Percentiles rank a stretch among this genome's conserved stretches.
Evolutionary conservation across 495 filamentous ascomycete genomes (phyloP).

Genomic region (Massariosphaeria phaeospora): DNA sequence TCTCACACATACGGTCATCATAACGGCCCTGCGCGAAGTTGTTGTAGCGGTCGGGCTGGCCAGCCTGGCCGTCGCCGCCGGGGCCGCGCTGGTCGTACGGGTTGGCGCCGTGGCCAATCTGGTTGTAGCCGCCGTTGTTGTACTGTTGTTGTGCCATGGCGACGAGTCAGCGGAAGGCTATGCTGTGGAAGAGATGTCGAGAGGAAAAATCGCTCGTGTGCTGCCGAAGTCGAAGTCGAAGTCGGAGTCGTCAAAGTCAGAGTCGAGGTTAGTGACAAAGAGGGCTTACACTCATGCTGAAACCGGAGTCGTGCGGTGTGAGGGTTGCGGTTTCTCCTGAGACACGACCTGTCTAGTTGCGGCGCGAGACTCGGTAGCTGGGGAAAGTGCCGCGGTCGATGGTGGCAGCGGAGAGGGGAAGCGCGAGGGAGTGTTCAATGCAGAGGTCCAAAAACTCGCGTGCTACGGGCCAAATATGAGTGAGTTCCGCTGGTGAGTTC

Average conservation of each 20-base stretch:
- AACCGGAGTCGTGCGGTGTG: slow-evolving; percentile 29
- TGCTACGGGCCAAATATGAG: too few relatives aligned
- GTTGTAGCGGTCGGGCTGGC: slow-evolving; percentile 38
- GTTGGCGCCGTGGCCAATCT: slow-evolving; percentile 56
- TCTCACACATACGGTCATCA: slow-evolving; percentile 28
- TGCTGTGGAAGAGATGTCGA: neutral
- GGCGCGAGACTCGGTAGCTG: neutral
- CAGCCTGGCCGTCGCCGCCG: slow-evolving; percentile 28
- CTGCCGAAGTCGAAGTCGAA: too few relatives aligned
- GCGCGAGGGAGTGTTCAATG: slow-evolving; percentile 10
- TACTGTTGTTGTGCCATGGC: slow-evolving; percentile 34
- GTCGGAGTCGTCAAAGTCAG: neutral
- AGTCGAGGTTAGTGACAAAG: neutral
- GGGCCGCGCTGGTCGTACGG: slow-evolving; percentile 52
- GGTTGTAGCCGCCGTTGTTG: slow-evolving; percentile 37
- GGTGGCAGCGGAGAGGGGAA: neutral
- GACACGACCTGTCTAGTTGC: slow-evolving; percentile 14
- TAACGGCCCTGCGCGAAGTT: slow-evolving; percentile 33
- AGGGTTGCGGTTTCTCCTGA: slow-evolving; percentile 29
- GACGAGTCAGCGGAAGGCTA: slow-evolving; percentile 17
- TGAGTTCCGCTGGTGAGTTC: too few relatives aligned
- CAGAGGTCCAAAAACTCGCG: slow-evolving; percentile 7
- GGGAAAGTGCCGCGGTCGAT: neutral
- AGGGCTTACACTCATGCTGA: slow-evolving; percentile 34
- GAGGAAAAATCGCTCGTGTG: neutral